Conservation (phyloP, 495 filamentous ascomycete genomes). For the Daldinia loculata region DNA sequence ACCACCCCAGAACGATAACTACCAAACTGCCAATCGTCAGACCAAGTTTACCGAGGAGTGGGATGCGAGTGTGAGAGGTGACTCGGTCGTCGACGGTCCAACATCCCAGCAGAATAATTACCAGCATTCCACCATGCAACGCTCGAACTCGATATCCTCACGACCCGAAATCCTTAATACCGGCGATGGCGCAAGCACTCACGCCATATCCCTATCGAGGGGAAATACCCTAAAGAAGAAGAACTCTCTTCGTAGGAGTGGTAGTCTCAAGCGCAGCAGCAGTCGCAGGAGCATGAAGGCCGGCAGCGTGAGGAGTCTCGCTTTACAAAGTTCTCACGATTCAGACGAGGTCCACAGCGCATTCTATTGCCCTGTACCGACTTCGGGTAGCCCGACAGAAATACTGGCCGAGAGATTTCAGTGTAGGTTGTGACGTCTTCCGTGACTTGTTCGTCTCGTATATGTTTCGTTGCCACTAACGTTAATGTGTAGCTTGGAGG, state of each 20-base stretch:
- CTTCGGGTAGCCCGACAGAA: slow-evolving; percentile 86
- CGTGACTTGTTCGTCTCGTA: background rate
- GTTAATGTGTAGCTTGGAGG: slow-evolving; percentile 76
- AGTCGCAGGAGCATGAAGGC: slow-evolving; percentile 80
- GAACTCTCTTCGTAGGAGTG: slow-evolving; percentile 73
- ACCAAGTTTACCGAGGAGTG: slow-evolving; percentile 73
- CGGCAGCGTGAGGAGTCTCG: slow-evolving; percentile 80
- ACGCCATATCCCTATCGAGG: slow-evolving; percentile 63
- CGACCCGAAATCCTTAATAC: slow-evolving; percentile 54
- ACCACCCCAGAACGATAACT: slow-evolving; percentile 43
- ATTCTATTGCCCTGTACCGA: slow-evolving; percentile 90
- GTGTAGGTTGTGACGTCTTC: slow-evolving; percentile 63
- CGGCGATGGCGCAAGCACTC: slow-evolving; percentile 52
- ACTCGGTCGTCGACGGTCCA: slow-evolving; percentile 63
- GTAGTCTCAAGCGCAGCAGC: slow-evolving; percentile 79
- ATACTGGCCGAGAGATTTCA: slow-evolving; percentile 89
- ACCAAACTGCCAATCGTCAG: slow-evolving; percentile 34
- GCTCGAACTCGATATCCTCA: slow-evolving; percentile 58
- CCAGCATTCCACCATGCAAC: slow-evolving; percentile 54
- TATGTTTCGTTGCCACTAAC: slow-evolving; percentile 6
- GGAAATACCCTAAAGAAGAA: slow-evolving; percentile 88
- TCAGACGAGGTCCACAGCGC: slow-evolving; percentile 80
- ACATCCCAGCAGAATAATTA: slow-evolving; percentile 29
- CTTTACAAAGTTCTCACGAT: slow-evolving; percentile 68
- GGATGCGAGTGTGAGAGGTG: slow-evolving; percentile 72